A percentile compares a stretch with the other conserved stretches of the same genome.
Evolutionary conservation across 106 monocot genomes (phyloP).

Genomic region (Apostasia ramifera): DNA sequence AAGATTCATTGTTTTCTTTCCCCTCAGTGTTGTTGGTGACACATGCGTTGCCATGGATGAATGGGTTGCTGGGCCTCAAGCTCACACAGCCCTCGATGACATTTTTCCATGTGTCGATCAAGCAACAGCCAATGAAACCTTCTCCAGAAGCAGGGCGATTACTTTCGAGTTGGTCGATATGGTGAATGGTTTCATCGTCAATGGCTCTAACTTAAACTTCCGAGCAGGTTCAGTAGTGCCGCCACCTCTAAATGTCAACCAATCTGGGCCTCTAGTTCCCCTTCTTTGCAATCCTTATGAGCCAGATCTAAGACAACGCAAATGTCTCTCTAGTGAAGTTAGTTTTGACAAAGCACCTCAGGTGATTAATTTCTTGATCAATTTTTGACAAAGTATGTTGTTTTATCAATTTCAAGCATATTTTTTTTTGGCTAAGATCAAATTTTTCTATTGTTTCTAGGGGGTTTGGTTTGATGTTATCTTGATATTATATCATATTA

Average conservation of each 20-base stretch:
- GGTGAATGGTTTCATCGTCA: slow-evolving; percentile 59
- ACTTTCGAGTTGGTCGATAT: slow-evolving; percentile 54
- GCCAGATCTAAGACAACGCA: slow-evolving; percentile 35
- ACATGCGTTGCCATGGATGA: slow-evolving; percentile 95
- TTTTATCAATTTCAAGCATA: not conserved
- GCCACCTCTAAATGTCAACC: slow-evolving; percentile 55
- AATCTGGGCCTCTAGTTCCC: slow-evolving; percentile 73
- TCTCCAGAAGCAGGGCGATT: slow-evolving; percentile 52
- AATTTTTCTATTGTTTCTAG: not conserved
- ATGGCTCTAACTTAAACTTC: slow-evolving; percentile 52
- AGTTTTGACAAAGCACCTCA: slow-evolving; percentile 43
- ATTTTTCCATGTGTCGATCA: slow-evolving; percentile 85
- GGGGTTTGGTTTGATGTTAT: no score
- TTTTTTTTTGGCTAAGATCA: not conserved
- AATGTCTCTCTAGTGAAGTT: slow-evolving; percentile 50
- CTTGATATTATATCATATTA: no score
- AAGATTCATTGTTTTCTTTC: not conserved
- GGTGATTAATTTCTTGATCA: slow-evolving; percentile 19
- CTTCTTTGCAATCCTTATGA: slow-evolving; percentile 69
- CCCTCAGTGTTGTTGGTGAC: slow-evolving; percentile 58
- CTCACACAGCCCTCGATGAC: slow-evolving; percentile 69
- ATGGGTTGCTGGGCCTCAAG: slow-evolving; percentile 69
- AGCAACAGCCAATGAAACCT: slow-evolving; percentile 64
- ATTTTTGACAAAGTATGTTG: not conserved
- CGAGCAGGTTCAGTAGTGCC: slow-evolving; percentile 18